Evolutionary conservation across 257 asterid genomes (phyloP), one percentile per base, ranked within the genome.

Genomic region (Lavandula angustifolia): DNA sequence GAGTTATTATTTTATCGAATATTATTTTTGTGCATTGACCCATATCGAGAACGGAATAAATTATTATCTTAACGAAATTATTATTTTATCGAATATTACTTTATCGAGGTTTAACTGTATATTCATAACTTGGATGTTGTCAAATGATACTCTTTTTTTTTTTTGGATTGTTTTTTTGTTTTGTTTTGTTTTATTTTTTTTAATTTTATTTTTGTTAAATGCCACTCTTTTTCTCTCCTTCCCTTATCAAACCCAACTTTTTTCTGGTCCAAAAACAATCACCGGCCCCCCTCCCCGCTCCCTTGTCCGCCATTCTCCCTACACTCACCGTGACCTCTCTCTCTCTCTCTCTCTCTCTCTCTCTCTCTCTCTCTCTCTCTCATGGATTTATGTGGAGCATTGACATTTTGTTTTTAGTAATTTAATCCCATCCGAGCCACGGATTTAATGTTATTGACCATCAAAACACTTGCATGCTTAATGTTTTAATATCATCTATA

Each of bases 251-350:
- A 68, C 54, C 58, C 73, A 54, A 53, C 18, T 64, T 49, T 50
- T 49, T 50, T 33, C 68, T 79, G 86, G 94, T 80, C 87, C 89
- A 82, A 62, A 22, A 67, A 27, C 60, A 56, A 56, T 60, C 17
- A 50, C 41, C 51, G 53, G 75, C 34, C 75, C 68, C 60, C 73
- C 63, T 64, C 46, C 13, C 52, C 64, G 29, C 27, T 32, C 44
- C 73, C 48, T 59, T 81, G 94, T 79, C 87, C 70, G 76, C 70
- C 31, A 69, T 79, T 81, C 79, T 58, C 84, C 83, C 84, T 69
- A 74, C 94, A 80, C 22, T 63, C 72, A 75, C 60, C 70, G 67
- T 73, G 72, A 73, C 59, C 42, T 6, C 46, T 65, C 71, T 56
- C 51, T 73, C 58, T 58, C 58, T 61, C 49, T 47, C 34, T 29